Base-by-base conservation (phyloP, 2,329 filamentous ascomycete genomes). In the Aspergillus proliferans region DNA sequence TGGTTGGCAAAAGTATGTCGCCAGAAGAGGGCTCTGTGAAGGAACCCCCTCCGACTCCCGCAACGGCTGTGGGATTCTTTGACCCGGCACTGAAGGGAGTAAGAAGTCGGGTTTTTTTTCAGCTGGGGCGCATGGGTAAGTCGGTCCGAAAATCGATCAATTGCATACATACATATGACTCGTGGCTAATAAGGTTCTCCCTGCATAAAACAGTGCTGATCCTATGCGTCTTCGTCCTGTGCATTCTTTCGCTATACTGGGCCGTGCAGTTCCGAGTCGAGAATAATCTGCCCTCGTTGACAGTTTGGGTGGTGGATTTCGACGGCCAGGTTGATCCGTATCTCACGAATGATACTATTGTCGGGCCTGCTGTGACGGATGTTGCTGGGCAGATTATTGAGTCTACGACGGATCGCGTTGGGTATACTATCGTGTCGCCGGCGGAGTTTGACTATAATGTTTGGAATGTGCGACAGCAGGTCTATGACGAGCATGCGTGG, bases 221-320 rank as follows among this genome's bases (percentile, higher is more conserved):
- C 6, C 68, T 85, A 5, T 77, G 78, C 60, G 56, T 70, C 3
- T 83, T 82, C 56, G 78, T 84, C 43, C 63, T 84, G 4, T 67
- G 56, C 9, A 71, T 83, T 3, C 61, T 86, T 0, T 83, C 79
- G 0, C 64, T 85, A 2, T 85, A 81, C 65, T 86, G 82, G 82
- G 81, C 69, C 0, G 76, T 77, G 0, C 75, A 85, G 18, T 80
- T 72, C 58, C 58, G 71, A 12, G 71, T 78, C 0, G 70, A 81
- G 9, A 56, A 69, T 41, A 81, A 79, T 46, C 65, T 77, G 15
- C 67, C 65, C 2, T 64, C 68, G 0, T 63, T 85, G 6, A 72
- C 70, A 3, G 71, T 86, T 7, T 76, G 79, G 52, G 76, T 85
- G 2, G 82, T 86, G 24, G 80, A 85, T 60, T 84, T 85, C 54